Percentiles rank a stretch among this genome's conserved stretches.
These are phyloP conservation scores for Xenoacremonium recifei DNA, from an alignment of 2,329 filamentous ascomycete genomes.

Conservation along the genomic window DNA sequence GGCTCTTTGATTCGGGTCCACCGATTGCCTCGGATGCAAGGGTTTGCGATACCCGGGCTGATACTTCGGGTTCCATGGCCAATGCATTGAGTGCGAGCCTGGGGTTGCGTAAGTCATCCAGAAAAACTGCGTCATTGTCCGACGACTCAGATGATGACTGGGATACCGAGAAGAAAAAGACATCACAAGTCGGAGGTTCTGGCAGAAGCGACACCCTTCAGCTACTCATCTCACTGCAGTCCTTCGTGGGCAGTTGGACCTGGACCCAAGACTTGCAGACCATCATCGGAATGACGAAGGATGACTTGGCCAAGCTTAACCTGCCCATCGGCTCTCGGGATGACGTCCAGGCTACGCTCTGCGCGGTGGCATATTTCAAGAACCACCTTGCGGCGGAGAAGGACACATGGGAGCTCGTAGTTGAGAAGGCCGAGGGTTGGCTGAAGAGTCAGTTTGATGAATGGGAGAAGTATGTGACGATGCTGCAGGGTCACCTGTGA, in stretches of 20 bases:
- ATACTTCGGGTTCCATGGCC: too few species aligned
- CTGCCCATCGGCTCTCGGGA: conserved; percentile 7
- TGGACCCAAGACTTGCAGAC: conserved; percentile 27
- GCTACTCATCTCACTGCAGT: conserved; percentile 52
- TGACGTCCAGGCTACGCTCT: conserved; percentile 27
- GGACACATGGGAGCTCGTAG: conserved; percentile 64
- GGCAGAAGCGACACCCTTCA: conserved; percentile 14
- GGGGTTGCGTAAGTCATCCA: too few species aligned
- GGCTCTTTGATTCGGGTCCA: too few species aligned
- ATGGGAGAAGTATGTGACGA: conserved; percentile 11
- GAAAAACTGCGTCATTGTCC: too few species aligned
- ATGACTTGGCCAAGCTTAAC: conserved; percentile 4
- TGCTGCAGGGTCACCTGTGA: too few species aligned
- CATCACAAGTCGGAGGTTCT: too few species aligned
- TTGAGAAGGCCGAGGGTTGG: conserved; percentile 58
- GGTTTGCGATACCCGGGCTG: too few species aligned
- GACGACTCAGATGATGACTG: too few species aligned
- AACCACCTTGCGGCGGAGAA: conserved; percentile 39
- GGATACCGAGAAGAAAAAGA: too few species aligned
- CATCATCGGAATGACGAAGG: conserved; percentile 21
- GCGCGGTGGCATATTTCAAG: conserved; percentile 40
- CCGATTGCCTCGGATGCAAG: too few species aligned
- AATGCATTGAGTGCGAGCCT: too few species aligned
- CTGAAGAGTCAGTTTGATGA: conserved; percentile 26
- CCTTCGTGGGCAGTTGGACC: conserved; percentile 31